Percentiles rank a stretch among this genome's conserved stretches.
These are phyloP conservation scores for Candida gigantensis DNA, from an alignment of 1,139 yeast genomes.

Conservation along the genomic window DNA sequence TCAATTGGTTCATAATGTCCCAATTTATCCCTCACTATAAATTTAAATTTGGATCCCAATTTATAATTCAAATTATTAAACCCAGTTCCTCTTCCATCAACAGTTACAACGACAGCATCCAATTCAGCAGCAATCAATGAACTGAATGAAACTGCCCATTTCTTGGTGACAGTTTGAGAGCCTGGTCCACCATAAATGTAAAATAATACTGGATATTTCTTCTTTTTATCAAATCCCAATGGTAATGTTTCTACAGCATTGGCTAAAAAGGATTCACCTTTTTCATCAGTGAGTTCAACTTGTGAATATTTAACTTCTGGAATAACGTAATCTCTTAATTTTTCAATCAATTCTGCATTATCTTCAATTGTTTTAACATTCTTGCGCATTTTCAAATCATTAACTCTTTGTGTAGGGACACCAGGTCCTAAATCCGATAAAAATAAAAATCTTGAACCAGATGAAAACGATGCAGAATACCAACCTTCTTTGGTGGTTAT, in stretches of 20 bases:
- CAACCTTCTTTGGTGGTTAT: constrained; percentile 66
- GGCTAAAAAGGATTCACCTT: constrained; percentile 42
- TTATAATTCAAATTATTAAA: constrained; percentile 46
- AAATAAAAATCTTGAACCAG: constrained; percentile 63
- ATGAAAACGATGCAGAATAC: constrained; percentile 66
- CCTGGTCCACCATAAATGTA: constrained; percentile 86
- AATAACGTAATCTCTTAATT: constrained; percentile 44
- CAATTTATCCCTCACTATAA: constrained; percentile 62
- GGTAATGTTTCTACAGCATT: constrained; percentile 68
- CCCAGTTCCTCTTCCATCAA: constrained; percentile 85
- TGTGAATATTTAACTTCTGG: constrained; percentile 51
- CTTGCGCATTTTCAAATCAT: constrained; percentile 48
- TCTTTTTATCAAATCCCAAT: constrained; percentile 52
- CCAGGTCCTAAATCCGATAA: constrained; percentile 65
- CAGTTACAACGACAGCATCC: constrained; percentile 73
- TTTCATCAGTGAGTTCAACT: constrained; percentile 48
- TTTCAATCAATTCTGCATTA: constrained; percentile 44
- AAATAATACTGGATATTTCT: constrained; percentile 68
- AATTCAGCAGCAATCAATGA: constrained; percentile 68
- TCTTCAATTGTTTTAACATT: constrained; percentile 46
- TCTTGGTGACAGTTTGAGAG: constrained; percentile 62
- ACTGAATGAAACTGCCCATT: constrained; percentile 58
- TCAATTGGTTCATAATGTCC: constrained; percentile 71
- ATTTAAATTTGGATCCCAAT: constrained; percentile 53
- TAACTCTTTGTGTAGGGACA: constrained; percentile 63